Evolutionary conservation across 1,284 basidiomycete species (phyloP), one percentile per base, ranked within the genome.

Genomic region (Sporisorium reilianum): DNA sequence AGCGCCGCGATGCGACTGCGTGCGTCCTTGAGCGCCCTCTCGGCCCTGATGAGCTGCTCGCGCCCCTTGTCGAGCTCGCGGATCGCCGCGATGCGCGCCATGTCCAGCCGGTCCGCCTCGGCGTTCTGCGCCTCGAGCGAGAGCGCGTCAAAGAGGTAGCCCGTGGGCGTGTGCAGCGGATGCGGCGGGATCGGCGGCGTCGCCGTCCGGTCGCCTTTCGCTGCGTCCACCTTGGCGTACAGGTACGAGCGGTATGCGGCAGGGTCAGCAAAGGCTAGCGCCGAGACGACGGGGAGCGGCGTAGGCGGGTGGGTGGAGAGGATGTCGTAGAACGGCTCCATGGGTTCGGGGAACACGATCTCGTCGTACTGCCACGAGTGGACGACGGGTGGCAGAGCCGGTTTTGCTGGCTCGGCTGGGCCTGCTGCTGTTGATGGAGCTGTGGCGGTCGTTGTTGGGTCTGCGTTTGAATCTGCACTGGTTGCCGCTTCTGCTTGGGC

Each of bases 281-380:
- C 78, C 3, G 78, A 78, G 22, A 66, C 64, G 1, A 75, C 62
- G 11, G 81, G 78, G 0, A 80, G 64, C 6, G 91, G 90, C 0
- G 93, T 95, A 0, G 95, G 95, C 0, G 94, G 91, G 81, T 96
- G 89, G 4, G 89, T 87, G 0, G 91, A 90, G 51, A 99, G 89
- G 59, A 93, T 89, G 78, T 91, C 90, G 78, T 97, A 89, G 86
- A 99, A 96, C 28, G 90, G 88, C 67, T 94, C 91, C 68, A 92
- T 94, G 1, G 97, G 97, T 80, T 99, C 96, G 75, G 91, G 90
- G 86, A 99, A 99, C 50, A 99, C 94, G 67, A 99, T 89, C 78
- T 99, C 97, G 85, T 99, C 97, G 86, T 99, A 99, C 82, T 98
- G 95, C 96, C 97, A 99, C 0, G 94, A 93, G 85, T 98, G 93